phyloP scores from a whole-genome alignment of 352 stramenopile genomes.

The Globisporangium cylindrosporum region DNA sequence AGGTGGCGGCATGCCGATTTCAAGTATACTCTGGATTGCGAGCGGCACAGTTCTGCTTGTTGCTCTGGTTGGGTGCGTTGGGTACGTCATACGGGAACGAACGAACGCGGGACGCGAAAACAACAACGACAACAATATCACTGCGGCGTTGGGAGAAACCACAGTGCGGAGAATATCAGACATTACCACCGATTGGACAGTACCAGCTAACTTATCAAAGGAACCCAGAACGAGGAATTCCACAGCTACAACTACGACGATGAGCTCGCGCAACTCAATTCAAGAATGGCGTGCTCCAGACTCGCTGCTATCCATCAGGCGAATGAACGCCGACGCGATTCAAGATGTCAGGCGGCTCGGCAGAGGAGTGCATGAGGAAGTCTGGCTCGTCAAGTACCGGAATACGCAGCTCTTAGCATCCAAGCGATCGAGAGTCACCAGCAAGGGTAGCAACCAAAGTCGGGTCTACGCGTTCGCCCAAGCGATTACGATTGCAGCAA shows the following conservation, averaged over 20 bases:
- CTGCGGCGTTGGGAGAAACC: too few relatives aligned
- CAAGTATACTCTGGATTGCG: not conserved
- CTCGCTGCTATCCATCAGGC: not conserved
- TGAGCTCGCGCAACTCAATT: too few relatives aligned
- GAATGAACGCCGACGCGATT: not conserved
- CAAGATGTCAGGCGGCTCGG: not conserved
- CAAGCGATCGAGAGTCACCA: constrained; percentile 1
- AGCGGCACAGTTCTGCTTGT: not conserved
- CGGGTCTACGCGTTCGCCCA: not conserved
- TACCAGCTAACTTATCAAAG: too few relatives aligned
- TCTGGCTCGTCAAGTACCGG: constrained; percentile 12
- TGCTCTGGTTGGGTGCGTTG: not conserved
- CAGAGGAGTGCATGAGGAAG: not conserved
- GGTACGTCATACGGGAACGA: too few relatives aligned
- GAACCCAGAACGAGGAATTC: too few relatives aligned
- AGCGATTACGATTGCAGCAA: not conserved
- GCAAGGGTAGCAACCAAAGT: not conserved
- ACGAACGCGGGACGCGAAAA: too few relatives aligned
- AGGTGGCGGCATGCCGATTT: not conserved
- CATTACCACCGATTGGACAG: too few relatives aligned
- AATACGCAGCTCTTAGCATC: constrained; percentile 4
- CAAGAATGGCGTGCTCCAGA: not conserved
- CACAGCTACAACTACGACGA: too few relatives aligned
- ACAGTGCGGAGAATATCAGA: too few relatives aligned
- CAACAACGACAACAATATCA: too few relatives aligned